phyloP scores from a whole-genome alignment of 768 basidiomycete genomes.

The Tricholoma bakamatsutake region DNA sequence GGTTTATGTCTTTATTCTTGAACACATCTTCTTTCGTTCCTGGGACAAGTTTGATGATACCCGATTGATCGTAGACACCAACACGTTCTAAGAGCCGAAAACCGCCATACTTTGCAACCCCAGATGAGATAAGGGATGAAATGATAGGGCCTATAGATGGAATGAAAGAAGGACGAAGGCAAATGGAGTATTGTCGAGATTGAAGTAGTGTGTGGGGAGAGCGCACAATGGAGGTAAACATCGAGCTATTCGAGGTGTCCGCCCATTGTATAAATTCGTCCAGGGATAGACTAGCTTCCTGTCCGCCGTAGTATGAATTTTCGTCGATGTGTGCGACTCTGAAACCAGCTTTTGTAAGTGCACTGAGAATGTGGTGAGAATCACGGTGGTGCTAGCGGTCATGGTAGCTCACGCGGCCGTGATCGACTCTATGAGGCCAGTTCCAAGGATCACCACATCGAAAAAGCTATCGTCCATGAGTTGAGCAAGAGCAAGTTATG shows the following conservation, averaged over 20 bases:
- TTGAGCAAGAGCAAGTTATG: slow-evolving; percentile 3
- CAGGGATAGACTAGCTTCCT: slow-evolving; percentile 75
- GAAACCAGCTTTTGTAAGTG: slow-evolving; percentile 84
- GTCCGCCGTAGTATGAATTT: slow-evolving; percentile 80
- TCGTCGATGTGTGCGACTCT: slow-evolving; percentile 85
- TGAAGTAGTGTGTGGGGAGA: slow-evolving; percentile 41
- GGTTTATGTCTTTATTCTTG: slow-evolving; percentile 67
- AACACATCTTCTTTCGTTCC: slow-evolving; percentile 92
- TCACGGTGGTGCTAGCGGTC: slow-evolving; percentile 3
- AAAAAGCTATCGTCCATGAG: slow-evolving; percentile 41
- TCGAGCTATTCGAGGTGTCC: slow-evolving; percentile 26
- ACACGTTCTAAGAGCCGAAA: slow-evolving; percentile 78
- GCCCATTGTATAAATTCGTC: slow-evolving; percentile 78
- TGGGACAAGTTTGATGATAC: slow-evolving; percentile 62
- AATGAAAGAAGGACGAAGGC: slow-evolving; percentile 78
- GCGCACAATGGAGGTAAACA: slow-evolving; percentile 39
- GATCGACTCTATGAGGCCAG: slow-evolving; percentile 83
- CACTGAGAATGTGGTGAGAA: slow-evolving; percentile 38
- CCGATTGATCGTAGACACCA: slow-evolving; percentile 46
- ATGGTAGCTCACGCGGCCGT: slow-evolving; percentile 71
- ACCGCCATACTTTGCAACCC: slow-evolving; percentile 87
- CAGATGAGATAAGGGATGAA: slow-evolving; percentile 69
- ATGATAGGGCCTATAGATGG: slow-evolving; percentile 77
- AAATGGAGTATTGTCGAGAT: slow-evolving; percentile 77
- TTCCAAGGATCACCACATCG: slow-evolving; percentile 68